phyloP scores from a whole-genome alignment of 371 early-diverging fungal genomes.

The Actinomucor elegans region DNA sequence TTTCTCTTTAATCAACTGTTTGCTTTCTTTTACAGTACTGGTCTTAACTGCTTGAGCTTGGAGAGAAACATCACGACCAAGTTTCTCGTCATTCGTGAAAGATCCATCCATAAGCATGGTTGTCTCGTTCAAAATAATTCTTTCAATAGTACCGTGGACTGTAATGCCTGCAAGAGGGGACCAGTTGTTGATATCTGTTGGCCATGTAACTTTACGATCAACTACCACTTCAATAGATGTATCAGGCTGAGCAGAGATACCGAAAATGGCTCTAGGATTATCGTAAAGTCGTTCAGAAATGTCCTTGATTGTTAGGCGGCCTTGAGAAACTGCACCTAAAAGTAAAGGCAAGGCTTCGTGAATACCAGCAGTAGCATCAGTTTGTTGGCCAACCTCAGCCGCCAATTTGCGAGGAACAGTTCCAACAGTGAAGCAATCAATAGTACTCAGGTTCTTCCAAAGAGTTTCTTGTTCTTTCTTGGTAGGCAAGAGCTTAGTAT shows the following conservation, averaged over 20 bases:
- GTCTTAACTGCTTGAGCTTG: constrained; percentile 33
- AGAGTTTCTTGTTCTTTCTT: constrained; percentile 70
- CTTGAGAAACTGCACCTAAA: constrained; percentile 80
- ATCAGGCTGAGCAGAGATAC: constrained; percentile 82
- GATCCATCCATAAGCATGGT: constrained; percentile 86
- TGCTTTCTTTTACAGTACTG: neutral
- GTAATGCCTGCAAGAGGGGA: constrained; percentile 50
- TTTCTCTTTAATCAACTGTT: too few species aligned
- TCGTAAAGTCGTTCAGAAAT: constrained; percentile 72
- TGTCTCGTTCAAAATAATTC: constrained; percentile 83
- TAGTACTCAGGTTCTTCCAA: constrained; percentile 76
- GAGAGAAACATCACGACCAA: constrained; percentile 57
- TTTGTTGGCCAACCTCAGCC: constrained; percentile 44
- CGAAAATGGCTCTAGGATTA: constrained; percentile 91
- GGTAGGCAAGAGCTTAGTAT: constrained; percentile 50
- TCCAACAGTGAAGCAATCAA: constrained; percentile 93
- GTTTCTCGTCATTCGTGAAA: constrained; percentile 37
- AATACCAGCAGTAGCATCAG: constrained; percentile 60
- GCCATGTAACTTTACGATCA: constrained; percentile 52
- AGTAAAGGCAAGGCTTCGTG: constrained; percentile 81
- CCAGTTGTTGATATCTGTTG: constrained; percentile 37
- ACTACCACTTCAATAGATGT: constrained; percentile 88
- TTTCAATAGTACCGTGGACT: constrained; percentile 68
- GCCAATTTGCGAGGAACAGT: constrained; percentile 63
- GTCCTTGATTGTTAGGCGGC: constrained; percentile 79